Evolutionary conservation across 139 green algal species (phyloP), one percentile per base, ranked within the genome.

Genomic region (Chlorella sp.): DNA sequence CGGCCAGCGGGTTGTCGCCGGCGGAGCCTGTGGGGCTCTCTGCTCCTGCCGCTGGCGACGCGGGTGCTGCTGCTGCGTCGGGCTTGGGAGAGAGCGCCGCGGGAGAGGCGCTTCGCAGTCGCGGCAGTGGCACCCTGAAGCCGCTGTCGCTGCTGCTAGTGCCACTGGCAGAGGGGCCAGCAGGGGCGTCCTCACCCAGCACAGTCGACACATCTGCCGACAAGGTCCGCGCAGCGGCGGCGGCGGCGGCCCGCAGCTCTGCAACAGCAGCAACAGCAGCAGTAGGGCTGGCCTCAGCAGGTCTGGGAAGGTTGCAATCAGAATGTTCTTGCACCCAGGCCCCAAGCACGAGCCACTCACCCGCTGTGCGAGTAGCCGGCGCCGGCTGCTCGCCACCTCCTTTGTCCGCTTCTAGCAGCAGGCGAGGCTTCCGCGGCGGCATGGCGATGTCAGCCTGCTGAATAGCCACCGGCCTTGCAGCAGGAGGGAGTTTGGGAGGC

Each of bases 1-100:
- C 39, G 2, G 91, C 91, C 21, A 93, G 66, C 0, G 89, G 89
- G 77, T 93, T 93, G 36, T 69, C 78, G 0, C 22, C 64, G 0
- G 19, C 87, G 2, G 68, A 66, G 28, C 66, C 68, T 32, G 48
- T 83, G 21, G 85, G 85, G n/a, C 73, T 84, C 1, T 76, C 85
- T 37, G 42, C n/a, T 2, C 18, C 42, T 11, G 21, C 11, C 19
- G 86, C 73, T 78, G 86, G 32, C 76, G 22, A 48, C 69, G 85
- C 3, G 18, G 5, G 34, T 19, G 40, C 36, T 64, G 83, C 36
- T 66, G 36, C 36, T 36, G 22, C 37, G 0, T 26, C 14, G 82
- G 34, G 24, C 53, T 42, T 24, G 1, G 53, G 19, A 18, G 24
- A 30, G 53, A 22, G 21, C 66, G 85, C 71, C 39, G 30, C 40